These are phyloP conservation scores for Ophiocordyceps robertsii DNA, from an alignment of 2,329 filamentous ascomycete species.

Conservation along the genomic window DNA sequence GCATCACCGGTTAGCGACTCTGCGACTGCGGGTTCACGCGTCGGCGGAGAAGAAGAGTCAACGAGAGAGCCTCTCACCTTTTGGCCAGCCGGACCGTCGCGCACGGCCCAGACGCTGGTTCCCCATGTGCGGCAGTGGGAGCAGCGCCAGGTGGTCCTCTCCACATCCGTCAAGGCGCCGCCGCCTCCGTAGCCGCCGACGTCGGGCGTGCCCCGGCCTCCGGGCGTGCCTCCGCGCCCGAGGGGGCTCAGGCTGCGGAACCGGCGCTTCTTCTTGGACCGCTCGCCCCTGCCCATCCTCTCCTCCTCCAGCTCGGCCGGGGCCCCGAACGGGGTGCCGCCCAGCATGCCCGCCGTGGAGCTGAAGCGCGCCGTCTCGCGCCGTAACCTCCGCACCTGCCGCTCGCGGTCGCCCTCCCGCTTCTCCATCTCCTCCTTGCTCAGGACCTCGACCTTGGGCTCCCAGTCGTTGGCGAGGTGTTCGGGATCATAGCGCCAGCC, in stretches of 20 bases:
- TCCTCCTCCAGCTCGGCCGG: constrained; percentile 51
- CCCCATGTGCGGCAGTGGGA: constrained; percentile 80
- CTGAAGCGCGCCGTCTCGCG: constrained; percentile 89
- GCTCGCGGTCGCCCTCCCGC: constrained; percentile 83
- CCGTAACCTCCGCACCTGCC: constrained; percentile 73
- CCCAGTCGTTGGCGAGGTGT: constrained; percentile 72
- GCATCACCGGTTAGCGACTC: constrained; percentile 6
- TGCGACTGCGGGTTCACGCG: no score
- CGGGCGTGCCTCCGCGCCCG: constrained; percentile 49
- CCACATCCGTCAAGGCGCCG: constrained; percentile 57
- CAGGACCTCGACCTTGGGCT: constrained; percentile 66
- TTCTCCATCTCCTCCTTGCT: constrained; percentile 97
- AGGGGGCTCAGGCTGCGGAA: constrained; percentile 80
- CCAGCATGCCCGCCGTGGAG: constrained; percentile 68
- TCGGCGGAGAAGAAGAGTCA: neutral
- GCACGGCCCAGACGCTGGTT: constrained; percentile 83
- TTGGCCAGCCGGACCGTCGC: constrained; percentile 76
- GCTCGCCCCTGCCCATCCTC: constrained; percentile 79
- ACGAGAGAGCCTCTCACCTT: constrained; percentile 43
- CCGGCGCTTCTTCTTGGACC: constrained; percentile 88
- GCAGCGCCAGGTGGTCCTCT: constrained; percentile 78
- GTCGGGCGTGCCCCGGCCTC: constrained; percentile 69
- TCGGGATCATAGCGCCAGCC: constrained; percentile 96
- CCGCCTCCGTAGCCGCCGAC: constrained; percentile 60
- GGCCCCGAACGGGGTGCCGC: constrained; percentile 53